A percentile compares a stretch with the other conserved stretches of the same genome.
phyloP scores from a whole-genome alignment of 1,139 yeast genomes.

The Diutina siamensis region DNA sequence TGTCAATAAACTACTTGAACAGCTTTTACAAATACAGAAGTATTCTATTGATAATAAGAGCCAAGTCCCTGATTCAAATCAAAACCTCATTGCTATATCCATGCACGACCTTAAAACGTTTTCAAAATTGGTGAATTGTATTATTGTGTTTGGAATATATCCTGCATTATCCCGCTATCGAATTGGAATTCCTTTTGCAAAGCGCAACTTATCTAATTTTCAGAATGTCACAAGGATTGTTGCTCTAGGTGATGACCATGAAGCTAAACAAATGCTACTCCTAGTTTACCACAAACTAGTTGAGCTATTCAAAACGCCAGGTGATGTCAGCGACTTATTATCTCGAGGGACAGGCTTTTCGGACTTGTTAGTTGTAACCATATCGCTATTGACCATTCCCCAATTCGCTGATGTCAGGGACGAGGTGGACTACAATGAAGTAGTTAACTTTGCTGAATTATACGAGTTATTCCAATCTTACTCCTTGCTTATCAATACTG shows the following conservation, averaged over 20 bases:
- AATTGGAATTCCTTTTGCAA: slow-evolving; percentile 56
- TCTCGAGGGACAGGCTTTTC: slow-evolving; percentile 63
- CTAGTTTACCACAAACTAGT: slow-evolving; percentile 24
- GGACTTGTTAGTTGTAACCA: slow-evolving; percentile 48
- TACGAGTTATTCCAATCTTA: slow-evolving; percentile 48
- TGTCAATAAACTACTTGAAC: background rate
- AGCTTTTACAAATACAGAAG: background rate
- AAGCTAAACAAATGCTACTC: slow-evolving; percentile 15
- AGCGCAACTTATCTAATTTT: slow-evolving; percentile 43
- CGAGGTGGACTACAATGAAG: slow-evolving; percentile 12
- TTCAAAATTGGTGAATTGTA: slow-evolving; percentile 48
- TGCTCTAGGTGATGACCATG: slow-evolving; percentile 11
- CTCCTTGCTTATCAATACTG: slow-evolving; percentile 36
- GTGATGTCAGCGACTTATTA: slow-evolving; percentile 46
- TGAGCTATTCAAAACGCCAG: slow-evolving; percentile 23
- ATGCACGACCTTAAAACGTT: slow-evolving; percentile 74
- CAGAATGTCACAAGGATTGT: slow-evolving; percentile 10
- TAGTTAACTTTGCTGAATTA: slow-evolving; percentile 35
- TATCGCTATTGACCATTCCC: slow-evolving; percentile 40
- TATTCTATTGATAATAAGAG: background rate
- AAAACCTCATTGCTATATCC: slow-evolving; percentile 54
- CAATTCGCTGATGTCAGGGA: slow-evolving; percentile 11
- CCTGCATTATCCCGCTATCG: slow-evolving; percentile 43
- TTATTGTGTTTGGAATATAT: slow-evolving; percentile 63
- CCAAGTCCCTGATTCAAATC: slow-evolving; percentile 6